Evolutionary conservation across 2,329 filamentous ascomycete genomes (phyloP).

Genomic region (Thermochaetoides dissita): DNA sequence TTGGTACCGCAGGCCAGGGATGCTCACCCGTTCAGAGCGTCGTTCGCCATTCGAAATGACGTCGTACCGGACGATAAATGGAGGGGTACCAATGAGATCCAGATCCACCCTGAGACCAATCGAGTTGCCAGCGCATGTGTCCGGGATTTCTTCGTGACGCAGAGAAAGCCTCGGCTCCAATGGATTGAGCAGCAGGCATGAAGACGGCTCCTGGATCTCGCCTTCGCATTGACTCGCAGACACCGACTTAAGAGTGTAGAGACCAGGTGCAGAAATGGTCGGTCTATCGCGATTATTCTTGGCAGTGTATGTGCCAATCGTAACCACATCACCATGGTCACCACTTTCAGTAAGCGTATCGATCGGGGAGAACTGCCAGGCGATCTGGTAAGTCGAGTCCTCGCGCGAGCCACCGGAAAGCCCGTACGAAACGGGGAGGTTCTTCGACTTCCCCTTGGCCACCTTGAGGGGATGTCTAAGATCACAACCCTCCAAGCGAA

Average conservation of each 20-base stretch:
- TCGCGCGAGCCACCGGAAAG: slow-evolving; percentile 43
- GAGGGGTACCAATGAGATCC: slow-evolving; percentile 82
- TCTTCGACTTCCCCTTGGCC: slow-evolving; percentile 54
- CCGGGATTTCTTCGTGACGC: slow-evolving; percentile 66
- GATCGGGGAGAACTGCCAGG: slow-evolving; percentile 70
- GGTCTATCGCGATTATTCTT: slow-evolving; percentile 51
- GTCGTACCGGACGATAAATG: slow-evolving; percentile 72
- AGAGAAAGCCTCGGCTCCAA: slow-evolving; percentile 69
- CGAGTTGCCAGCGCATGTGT: slow-evolving; percentile 89
- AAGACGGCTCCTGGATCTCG: slow-evolving; percentile 82
- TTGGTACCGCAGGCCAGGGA: slow-evolving; percentile 66
- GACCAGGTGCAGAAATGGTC: slow-evolving; percentile 59
- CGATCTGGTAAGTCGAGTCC: slow-evolving; percentile 56
- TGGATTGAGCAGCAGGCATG: slow-evolving; percentile 84
- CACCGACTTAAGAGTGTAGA: slow-evolving; percentile 74
- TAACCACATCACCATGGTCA: slow-evolving; percentile 49
- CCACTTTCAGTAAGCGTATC: slow-evolving; percentile 54
- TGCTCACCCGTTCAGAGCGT: slow-evolving; percentile 38
- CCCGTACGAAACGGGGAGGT: slow-evolving; percentile 58
- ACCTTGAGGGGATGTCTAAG: slow-evolving; percentile 69
- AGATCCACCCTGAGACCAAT: slow-evolving; percentile 81
- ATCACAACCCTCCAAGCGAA: slow-evolving; percentile 62
- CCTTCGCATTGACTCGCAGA: slow-evolving; percentile 71
- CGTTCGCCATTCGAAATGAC: slow-evolving; percentile 49
- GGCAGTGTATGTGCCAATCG: slow-evolving; percentile 43